phyloP scores from a whole-genome alignment of 257 asterid genomes.

The Rubia yunnanensis region DNA sequence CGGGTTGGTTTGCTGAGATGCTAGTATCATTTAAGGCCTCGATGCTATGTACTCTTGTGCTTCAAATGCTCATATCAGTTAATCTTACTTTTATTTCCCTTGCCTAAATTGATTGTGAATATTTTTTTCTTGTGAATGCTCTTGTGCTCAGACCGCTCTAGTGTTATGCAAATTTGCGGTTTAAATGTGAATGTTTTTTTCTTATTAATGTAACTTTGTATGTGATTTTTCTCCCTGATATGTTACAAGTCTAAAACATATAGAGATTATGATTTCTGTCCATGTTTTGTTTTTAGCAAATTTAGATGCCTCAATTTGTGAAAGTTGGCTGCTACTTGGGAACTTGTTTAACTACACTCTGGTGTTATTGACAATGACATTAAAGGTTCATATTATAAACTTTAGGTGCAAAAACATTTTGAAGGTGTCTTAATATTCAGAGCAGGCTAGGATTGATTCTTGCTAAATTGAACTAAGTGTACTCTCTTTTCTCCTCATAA shows the following conservation, averaged over 20 bases:
- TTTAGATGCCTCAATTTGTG: not conserved
- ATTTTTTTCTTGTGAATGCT: too few relatives aligned
- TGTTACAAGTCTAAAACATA: not conserved
- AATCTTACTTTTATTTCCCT: too few relatives aligned
- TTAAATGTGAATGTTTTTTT: not conserved
- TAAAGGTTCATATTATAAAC: not conserved
- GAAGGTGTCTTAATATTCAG: slow-evolving; percentile 78
- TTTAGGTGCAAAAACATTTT: slow-evolving; percentile 85
- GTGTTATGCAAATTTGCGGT: too few relatives aligned
- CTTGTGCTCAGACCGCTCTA: too few relatives aligned
- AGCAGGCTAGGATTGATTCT: slow-evolving; percentile 81
- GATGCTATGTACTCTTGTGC: too few relatives aligned
- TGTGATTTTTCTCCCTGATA: not conserved
- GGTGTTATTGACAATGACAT: not conserved
- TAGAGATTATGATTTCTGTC: not conserved
- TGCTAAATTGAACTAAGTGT: too few relatives aligned
- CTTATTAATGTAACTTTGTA: not conserved
- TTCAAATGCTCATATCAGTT: too few relatives aligned
- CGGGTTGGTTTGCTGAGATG: too few relatives aligned
- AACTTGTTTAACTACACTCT: slow-evolving; percentile 1
- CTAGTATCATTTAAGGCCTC: too few relatives aligned
- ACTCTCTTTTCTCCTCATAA: too few relatives aligned
- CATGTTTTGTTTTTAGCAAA: not conserved
- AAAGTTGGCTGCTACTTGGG: not conserved
- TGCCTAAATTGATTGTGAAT: too few relatives aligned